Evolutionary conservation across 805 yeast genomes (phyloP).

Genomic region (Metschnikowia baotianmanensis): DNA sequence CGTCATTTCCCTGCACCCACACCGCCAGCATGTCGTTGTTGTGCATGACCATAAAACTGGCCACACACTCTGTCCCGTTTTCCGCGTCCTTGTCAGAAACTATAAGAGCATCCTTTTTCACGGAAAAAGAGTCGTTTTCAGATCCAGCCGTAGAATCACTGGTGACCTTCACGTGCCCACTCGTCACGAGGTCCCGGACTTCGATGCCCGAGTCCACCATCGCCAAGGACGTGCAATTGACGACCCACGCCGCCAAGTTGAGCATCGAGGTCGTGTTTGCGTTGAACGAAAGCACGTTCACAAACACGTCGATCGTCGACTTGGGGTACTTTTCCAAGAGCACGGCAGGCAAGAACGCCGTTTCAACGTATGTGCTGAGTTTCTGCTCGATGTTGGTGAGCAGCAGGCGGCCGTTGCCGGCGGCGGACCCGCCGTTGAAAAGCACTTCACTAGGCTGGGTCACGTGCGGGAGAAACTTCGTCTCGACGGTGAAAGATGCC

Average conservation of each 20-base stretch:
- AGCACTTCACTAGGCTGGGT: constrained; percentile 37
- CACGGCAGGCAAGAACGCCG: constrained; percentile 52
- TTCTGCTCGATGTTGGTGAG: constrained; percentile 44
- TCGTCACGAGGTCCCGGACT: constrained; percentile 69
- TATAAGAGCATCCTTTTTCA: constrained; percentile 15
- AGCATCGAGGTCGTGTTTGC: constrained; percentile 27
- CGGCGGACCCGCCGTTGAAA: constrained; percentile 24
- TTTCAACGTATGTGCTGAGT: constrained; percentile 49
- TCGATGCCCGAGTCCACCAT: constrained; percentile 85
- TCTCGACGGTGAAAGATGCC: constrained; percentile 63
- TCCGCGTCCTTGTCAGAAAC: constrained; percentile 3
- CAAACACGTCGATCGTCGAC: constrained; percentile 77
- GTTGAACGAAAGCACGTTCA: constrained; percentile 58
- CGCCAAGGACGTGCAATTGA: constrained; percentile 69
- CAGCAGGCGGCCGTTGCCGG: constrained; percentile 32
- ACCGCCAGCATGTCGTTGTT: constrained; percentile 59
- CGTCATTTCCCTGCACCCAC: constrained; percentile 41
- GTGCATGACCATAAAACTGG: constrained; percentile 54
- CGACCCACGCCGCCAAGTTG: constrained; percentile 48
- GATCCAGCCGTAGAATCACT: constrained; percentile 10
- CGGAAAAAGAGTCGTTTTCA: no score
- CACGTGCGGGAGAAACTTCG: constrained; percentile 51
- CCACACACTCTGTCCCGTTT: constrained; percentile 24
- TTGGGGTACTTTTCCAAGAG: constrained; percentile 79
- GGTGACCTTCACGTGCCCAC: constrained; percentile 46